Evolutionary conservation across 106 monocot species (phyloP).

Genomic region (Cymbidium sinense): DNA sequence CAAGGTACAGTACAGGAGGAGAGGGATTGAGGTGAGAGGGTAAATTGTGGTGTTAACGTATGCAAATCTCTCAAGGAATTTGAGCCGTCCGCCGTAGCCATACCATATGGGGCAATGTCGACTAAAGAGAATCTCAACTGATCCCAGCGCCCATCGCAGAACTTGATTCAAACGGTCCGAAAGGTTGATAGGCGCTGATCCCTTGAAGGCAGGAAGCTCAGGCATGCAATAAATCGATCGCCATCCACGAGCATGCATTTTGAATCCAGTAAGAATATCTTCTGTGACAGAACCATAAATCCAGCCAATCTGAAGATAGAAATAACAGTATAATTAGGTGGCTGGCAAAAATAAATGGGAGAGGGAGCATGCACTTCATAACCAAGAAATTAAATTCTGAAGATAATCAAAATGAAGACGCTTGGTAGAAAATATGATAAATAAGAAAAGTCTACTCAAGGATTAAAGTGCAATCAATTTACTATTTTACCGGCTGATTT

Average conservation of each 20-base stretch:
- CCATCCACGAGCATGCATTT: conserved; percentile 53
- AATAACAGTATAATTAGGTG: not conserved
- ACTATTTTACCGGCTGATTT: no score
- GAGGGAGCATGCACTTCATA: not conserved
- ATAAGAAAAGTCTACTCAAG: not conserved
- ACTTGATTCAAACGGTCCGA: conserved; percentile 49
- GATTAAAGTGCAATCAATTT: not conserved
- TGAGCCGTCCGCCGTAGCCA: conserved; percentile 75
- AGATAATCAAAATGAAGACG: not conserved
- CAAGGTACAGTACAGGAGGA: conserved; percentile 64
- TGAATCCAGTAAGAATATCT: conserved; percentile 54
- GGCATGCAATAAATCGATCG: conserved; percentile 47
- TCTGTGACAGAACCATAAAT: conserved; percentile 80
- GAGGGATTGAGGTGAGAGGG: conserved; percentile 65
- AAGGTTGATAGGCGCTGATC: conserved; percentile 44
- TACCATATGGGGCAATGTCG: conserved; percentile 86
- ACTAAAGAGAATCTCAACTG: conserved; percentile 45
- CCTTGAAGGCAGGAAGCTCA: conserved; percentile 38
- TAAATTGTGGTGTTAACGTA: conserved; percentile 92
- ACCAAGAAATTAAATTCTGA: not conserved
- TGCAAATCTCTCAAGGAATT: conserved; percentile 81
- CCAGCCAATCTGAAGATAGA: conserved; percentile 62
- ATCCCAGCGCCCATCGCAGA: conserved; percentile 41
- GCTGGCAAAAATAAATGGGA: not conserved
- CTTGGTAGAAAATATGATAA: not conserved